Evolutionary conservation across 495 filamentous ascomycete genomes (phyloP).

Genomic region (Tuber magnatum): DNA sequence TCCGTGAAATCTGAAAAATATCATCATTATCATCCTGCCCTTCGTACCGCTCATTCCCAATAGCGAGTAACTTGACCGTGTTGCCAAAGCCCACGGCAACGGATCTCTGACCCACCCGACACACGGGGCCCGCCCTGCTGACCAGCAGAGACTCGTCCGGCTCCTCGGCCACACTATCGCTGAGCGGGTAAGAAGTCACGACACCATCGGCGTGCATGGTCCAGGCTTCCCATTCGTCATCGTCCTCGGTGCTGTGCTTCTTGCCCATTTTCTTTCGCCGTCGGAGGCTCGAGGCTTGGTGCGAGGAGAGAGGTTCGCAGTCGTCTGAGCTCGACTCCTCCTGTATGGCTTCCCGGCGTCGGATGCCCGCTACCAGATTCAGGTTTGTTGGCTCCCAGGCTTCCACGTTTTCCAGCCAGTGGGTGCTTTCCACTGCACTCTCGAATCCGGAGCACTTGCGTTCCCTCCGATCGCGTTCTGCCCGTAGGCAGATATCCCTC

Average conservation of each 20-base stretch:
- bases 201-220: constrained; percentile 49
- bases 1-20: constrained; percentile 39
- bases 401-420: constrained; percentile 44
- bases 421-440: constrained; percentile 36
- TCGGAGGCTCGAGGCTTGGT: constrained; percentile 23
- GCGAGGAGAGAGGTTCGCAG: constrained; percentile 18
- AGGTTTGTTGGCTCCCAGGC: constrained; percentile 44
- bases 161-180: constrained; percentile 36
- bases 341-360: constrained; percentile 28
- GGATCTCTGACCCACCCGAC: constrained; percentile 51
- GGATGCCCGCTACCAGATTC: constrained; percentile 43
- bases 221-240: constrained; percentile 61
- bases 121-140: constrained; percentile 53
- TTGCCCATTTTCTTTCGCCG: constrained; percentile 29
- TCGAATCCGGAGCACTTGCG: constrained; percentile 43
- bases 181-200: constrained; percentile 42
- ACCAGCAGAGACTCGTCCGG: constrained; percentile 51
- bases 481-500: constrained; percentile 37
- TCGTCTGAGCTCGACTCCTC: constrained; percentile 37
- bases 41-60: constrained; percentile 56
- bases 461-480: constrained; percentile 37
- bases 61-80: constrained; percentile 56
- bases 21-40: constrained; percentile 38
- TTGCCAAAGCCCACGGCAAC: constrained; percentile 63
- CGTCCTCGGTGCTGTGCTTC: constrained; percentile 24